phyloP scores from a whole-genome alignment of 2,329 filamentous ascomycete genomes.

The Stenocarpella maydis region DNA sequence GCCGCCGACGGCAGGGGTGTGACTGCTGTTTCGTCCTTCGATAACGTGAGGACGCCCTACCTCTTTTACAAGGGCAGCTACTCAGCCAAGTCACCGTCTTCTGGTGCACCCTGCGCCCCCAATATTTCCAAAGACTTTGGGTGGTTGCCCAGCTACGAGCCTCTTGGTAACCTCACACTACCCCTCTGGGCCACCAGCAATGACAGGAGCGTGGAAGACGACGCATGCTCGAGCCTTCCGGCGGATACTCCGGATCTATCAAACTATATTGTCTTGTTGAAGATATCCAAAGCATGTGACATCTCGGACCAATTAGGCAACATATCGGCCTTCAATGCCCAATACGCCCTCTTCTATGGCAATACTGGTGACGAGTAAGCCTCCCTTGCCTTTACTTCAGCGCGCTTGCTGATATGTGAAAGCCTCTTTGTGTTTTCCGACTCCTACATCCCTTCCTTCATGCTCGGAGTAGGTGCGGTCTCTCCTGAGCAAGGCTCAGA shows the following conservation, averaged over 20 bases:
- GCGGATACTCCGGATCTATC: slow-evolving; percentile 50
- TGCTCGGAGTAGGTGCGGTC: slow-evolving; percentile 36
- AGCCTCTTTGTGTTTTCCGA: background rate
- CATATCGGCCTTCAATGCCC: slow-evolving; percentile 50
- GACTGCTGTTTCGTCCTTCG: slow-evolving; percentile 40
- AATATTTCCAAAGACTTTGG: slow-evolving; percentile 27
- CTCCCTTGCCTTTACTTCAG: background rate
- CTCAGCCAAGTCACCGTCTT: slow-evolving; percentile 25
- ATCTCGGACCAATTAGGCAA: slow-evolving; percentile 47
- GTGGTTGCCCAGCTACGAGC: slow-evolving; percentile 35
- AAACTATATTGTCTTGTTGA: slow-evolving; percentile 50
- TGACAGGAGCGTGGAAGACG: slow-evolving; percentile 40
- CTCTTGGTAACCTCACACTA: slow-evolving; percentile 34
- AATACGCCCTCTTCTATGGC: slow-evolving; percentile 36
- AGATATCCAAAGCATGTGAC: slow-evolving; percentile 43
- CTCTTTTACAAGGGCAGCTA: slow-evolving; percentile 37
- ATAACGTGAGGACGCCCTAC: slow-evolving; percentile 37
- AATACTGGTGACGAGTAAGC: slow-evolving; percentile 24
- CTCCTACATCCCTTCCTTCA: background rate
- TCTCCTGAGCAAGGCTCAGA: slow-evolving; percentile 37
- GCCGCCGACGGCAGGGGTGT: slow-evolving; percentile 41
- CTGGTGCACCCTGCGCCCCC: slow-evolving; percentile 17
- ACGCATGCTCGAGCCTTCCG: slow-evolving; percentile 51
- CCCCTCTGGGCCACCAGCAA: slow-evolving; percentile 43
- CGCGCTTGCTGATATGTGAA: background rate